Evolutionary conservation across 805 yeast species (phyloP), one percentile per base, ranked within the genome.

Genomic region (Candida railenensis): DNA sequence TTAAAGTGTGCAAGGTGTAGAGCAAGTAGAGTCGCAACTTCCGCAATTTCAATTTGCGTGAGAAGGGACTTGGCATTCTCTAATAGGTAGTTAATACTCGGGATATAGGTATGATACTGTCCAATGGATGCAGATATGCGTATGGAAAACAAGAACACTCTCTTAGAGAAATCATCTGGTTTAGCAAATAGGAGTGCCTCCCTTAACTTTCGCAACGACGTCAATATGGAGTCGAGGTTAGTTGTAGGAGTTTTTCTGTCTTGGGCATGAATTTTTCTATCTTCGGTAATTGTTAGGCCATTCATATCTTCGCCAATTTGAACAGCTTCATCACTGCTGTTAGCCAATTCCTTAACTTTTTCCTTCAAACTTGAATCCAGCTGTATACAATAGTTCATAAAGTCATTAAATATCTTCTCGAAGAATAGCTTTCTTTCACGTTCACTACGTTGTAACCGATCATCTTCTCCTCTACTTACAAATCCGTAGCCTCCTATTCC

Each of bases 381-480:
- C 22, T 36, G 21, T 14, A 19, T 42, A 61, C 78, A 65, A 58
- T 70, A 58, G 42, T 60, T 36, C 25, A 53, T 45, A 48, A 62
- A 61, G 16, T 66, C 58, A 11, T 45, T 39, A 22, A 71, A 57
- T 2, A 82, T 73, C 33, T 61, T 51, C 2, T 59, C 53, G 53
- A 76, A 77, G 43, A 69, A 72, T 22, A 58, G 59, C 4, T 53
- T 56, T 52, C 87, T 64, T 8, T 74, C 77, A 3, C 46, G 43
- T 2, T 66, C 67, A 53, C 76, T 75, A 3, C 62, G 55, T 53
- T 76, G 82, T 37, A 84, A 65, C 34, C 77, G 57, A 43, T 57
- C 58, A 46, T 77, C 82, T 38, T 77, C 83, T 1, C 88, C 87
- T 47, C 89, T 65, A 51, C 88, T 83, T 5, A 82, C 61, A 42